Evolutionary conservation across 306 rosid genomes (phyloP).

Genomic region (Hippophae tibetana): DNA sequence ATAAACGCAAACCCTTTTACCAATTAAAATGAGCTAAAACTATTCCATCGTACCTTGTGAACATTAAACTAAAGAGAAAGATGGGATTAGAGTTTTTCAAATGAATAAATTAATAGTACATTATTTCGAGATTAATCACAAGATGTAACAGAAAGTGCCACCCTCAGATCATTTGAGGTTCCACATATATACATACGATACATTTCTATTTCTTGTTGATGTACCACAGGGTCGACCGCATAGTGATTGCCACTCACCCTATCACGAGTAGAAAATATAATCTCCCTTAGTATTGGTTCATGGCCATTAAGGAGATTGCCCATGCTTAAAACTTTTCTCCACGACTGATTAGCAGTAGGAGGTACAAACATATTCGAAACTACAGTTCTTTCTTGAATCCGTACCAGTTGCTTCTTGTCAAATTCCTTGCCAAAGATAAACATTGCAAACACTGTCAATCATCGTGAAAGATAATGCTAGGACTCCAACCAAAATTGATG

Average conservation of each 20-base stretch:
- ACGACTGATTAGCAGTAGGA: slow-evolving; percentile 86
- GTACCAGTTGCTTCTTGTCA: slow-evolving; percentile 51
- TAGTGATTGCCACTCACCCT: slow-evolving; percentile 43
- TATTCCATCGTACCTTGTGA: too few species aligned
- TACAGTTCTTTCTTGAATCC: slow-evolving; percentile 48
- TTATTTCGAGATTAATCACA: slow-evolving; percentile 46
- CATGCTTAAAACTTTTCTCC: slow-evolving; percentile 95
- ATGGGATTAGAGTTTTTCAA: too few species aligned
- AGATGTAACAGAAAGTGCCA: slow-evolving; percentile 81
- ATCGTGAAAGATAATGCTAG: too few species aligned
- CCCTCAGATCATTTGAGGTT: slow-evolving; percentile 81
- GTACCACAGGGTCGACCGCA: slow-evolving; percentile 17
- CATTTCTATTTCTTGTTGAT: slow-evolving; percentile 61
- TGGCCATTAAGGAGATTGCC: slow-evolving; percentile 98
- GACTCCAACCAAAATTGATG: too few species aligned
- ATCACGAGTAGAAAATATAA: slow-evolving; percentile 59
- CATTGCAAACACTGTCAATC: too few species aligned
- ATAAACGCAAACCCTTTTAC: too few species aligned
- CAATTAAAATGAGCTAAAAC: too few species aligned
- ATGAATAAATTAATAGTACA: neutral
- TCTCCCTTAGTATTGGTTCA: slow-evolving; percentile 81
- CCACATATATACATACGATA: slow-evolving; percentile 82
- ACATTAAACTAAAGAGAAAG: too few species aligned
- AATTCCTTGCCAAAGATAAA: slow-evolving; percentile 39
- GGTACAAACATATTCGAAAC: slow-evolving; percentile 69